Evolutionary conservation across 345 rosid species (phyloP).

Genomic region (Ceriops tagal): DNA sequence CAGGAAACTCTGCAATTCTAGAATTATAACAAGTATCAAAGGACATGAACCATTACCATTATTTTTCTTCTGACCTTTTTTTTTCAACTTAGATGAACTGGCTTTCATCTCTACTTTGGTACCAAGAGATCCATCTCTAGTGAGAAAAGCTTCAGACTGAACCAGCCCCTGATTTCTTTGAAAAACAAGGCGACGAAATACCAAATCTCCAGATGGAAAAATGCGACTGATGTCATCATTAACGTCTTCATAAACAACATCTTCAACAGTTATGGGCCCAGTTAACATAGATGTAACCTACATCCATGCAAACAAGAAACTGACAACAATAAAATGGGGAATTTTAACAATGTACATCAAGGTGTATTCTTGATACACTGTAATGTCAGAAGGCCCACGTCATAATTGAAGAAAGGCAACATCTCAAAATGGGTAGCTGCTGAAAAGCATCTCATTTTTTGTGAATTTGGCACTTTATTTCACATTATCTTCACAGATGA

Average conservation of each 20-base stretch:
- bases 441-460: not conserved
- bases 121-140: slow-evolving; percentile 33
- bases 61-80: slow-evolving; percentile 34
- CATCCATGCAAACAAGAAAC: slow-evolving; percentile 12
- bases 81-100: slow-evolving; percentile 45
- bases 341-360: not conserved
- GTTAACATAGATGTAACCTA: slow-evolving; percentile 71
- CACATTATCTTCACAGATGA: too few relatives aligned
- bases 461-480: too few relatives aligned
- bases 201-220: slow-evolving; percentile 42
- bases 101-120: slow-evolving; percentile 33
- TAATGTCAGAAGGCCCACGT: not conserved
- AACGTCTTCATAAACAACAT: slow-evolving; percentile 69
- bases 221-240: slow-evolving; percentile 39
- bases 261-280: slow-evolving; percentile 69
- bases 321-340: not conserved
- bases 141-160: slow-evolving; percentile 90
- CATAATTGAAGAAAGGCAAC: not conserved
- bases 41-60: slow-evolving; percentile 41
- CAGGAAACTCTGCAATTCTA: not conserved
- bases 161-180: slow-evolving; percentile 71
- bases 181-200: slow-evolving; percentile 84
- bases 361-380: not conserved
- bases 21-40: not conserved
- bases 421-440: not conserved